These are phyloP conservation scores for Petasospora fabianii DNA, from an alignment of 1,139 yeast species.

Conservation along the genomic window DNA sequence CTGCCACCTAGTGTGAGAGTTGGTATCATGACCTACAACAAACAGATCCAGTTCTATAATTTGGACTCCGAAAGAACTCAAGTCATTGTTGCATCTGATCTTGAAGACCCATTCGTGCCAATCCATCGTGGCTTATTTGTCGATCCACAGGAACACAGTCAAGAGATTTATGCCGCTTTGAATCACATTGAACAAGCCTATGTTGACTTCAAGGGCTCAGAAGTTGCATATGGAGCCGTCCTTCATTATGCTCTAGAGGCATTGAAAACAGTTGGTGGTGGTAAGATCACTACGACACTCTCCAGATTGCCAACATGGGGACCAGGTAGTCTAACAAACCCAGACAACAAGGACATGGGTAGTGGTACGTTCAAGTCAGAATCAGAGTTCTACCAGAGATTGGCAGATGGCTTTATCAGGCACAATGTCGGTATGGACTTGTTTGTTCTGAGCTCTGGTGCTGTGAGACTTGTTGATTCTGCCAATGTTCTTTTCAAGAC, in stretches of 20 bases:
- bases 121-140: slow-evolving; percentile 75
- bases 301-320: slow-evolving; percentile 79
- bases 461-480: slow-evolving; percentile 72
- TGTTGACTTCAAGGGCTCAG: slow-evolving; percentile 48
- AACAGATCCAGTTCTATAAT: slow-evolving; percentile 70
- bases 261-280: slow-evolving; percentile 66
- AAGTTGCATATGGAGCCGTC: slow-evolving; percentile 80
- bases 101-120: slow-evolving; percentile 60
- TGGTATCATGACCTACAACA: slow-evolving; percentile 76
- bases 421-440: slow-evolving; percentile 74
- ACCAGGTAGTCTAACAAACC: slow-evolving; percentile 68
- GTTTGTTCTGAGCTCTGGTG: slow-evolving; percentile 60
- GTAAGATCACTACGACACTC: slow-evolving; percentile 71
- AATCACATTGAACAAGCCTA: slow-evolving; percentile 52
- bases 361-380: slow-evolving; percentile 64
- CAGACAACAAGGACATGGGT: slow-evolving; percentile 39
- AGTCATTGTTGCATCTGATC: slow-evolving; percentile 64
- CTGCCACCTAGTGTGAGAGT: slow-evolving; percentile 43
- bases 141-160: slow-evolving; percentile 64
- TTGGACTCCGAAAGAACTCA: slow-evolving; percentile 58
- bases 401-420: slow-evolving; percentile 55
- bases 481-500: slow-evolving; percentile 65
- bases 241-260: slow-evolving; percentile 65
- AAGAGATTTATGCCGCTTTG: slow-evolving; percentile 65
- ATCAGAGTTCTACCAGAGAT: slow-evolving; percentile 56